phyloP scores from a whole-genome alignment of 306 rosid genomes.

The Prunus persica region DNA sequence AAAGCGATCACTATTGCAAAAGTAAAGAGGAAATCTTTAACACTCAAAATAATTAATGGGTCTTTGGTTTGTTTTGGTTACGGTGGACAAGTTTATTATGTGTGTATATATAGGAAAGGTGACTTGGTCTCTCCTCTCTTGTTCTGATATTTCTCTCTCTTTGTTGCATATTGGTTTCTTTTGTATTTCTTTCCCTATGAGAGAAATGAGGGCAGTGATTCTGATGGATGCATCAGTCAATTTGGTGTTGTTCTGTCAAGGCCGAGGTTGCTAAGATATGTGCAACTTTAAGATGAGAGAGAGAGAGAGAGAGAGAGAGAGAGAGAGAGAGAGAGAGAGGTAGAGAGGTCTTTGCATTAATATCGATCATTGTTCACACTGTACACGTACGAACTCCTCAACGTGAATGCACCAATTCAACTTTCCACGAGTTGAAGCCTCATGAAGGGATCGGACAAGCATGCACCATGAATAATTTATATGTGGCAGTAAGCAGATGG shows the following conservation, averaged over 20 bases:
- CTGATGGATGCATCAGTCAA: slow-evolving; percentile 76
- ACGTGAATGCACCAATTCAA: slow-evolving; percentile 17
- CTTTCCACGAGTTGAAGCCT: slow-evolving; percentile 16
- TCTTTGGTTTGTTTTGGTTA: not conserved
- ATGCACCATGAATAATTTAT: not conserved
- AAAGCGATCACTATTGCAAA: not conserved
- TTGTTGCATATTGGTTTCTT: not conserved
- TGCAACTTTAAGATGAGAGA: not conserved
- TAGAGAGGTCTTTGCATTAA: not conserved
- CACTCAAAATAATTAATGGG: slow-evolving; percentile 25
- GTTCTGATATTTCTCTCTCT: not conserved
- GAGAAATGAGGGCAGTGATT: slow-evolving; percentile 35
- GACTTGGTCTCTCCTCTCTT: not conserved
- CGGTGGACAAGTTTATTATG: too few relatives aligned
- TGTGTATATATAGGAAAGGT: too few relatives aligned
- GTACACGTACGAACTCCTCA: slow-evolving; percentile 1
- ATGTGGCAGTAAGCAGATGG: not conserved
- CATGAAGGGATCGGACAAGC: slow-evolving; percentile 5
- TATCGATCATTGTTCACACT: not conserved
- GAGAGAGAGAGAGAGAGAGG: slow-evolving; percentile 2
- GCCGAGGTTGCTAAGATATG: slow-evolving; percentile 81
- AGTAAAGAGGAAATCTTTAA: not conserved
- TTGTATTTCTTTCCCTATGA: slow-evolving; percentile 8
- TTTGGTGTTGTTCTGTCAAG: slow-evolving; percentile 88
- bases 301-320: not conserved